Percentiles rank a stretch among this genome's conserved stretches.
Conservation (phyloP, 148 eudicot genomes). For the Limonium bicolor region DNA sequence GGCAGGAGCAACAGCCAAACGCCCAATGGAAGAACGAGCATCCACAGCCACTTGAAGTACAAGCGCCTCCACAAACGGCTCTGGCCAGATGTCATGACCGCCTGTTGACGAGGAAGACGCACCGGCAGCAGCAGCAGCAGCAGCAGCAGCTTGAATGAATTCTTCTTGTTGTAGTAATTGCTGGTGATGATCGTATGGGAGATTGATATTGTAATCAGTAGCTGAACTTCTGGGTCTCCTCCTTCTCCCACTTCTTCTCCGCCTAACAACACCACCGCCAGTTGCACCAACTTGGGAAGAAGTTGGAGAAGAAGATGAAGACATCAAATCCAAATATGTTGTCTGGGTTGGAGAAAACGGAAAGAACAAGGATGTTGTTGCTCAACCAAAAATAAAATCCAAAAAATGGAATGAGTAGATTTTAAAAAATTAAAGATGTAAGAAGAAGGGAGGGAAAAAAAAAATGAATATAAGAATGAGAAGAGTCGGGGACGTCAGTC, state of each 20-base stretch:
- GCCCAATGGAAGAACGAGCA: slow-evolving; percentile 25
- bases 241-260: slow-evolving; percentile 3
- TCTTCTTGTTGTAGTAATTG: too few relatives aligned
- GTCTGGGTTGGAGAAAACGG: too few relatives aligned
- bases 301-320: slow-evolving; percentile 4
- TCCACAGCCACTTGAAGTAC: slow-evolving; percentile 44
- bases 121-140: neutral
- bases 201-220: neutral
- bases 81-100: slow-evolving; percentile 62
- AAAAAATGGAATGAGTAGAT: too few relatives aligned
- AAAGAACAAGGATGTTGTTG: too few relatives aligned
- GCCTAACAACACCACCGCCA: neutral
- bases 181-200: neutral
- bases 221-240: slow-evolving; percentile 1
- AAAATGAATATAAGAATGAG: too few relatives aligned
- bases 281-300: slow-evolving; percentile 1
- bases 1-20: slow-evolving; percentile 61
- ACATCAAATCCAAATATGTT: too few relatives aligned
- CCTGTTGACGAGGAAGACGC: slow-evolving; percentile 21
- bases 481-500: too few relatives aligned
- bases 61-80: slow-evolving; percentile 65
- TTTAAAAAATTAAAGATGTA: too few relatives aligned
- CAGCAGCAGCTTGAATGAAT: too few relatives aligned
- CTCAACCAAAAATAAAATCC: too few relatives aligned
- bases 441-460: too few relatives aligned